Conservation (phyloP, 1,284 basidiomycete species). For the Ganoderma meredithae region DNA sequence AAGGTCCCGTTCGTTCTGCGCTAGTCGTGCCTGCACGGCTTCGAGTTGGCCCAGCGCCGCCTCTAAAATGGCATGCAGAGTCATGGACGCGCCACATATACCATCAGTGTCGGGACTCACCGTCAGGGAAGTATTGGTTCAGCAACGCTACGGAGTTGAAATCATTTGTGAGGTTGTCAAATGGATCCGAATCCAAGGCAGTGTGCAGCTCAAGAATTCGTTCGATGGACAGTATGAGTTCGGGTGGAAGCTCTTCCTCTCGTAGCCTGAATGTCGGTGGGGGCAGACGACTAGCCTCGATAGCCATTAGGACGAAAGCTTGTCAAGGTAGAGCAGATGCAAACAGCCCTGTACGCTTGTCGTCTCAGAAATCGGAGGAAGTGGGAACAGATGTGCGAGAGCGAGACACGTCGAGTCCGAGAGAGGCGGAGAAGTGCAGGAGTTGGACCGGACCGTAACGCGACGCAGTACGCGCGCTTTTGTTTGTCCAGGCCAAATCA, state of each 20-base stretch:
- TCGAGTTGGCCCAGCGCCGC: constrained; percentile 71
- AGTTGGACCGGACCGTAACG: neutral
- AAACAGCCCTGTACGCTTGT: neutral
- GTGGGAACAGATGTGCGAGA: neutral
- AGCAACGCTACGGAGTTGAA: constrained; percentile 68
- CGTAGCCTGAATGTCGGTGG: constrained; percentile 29
- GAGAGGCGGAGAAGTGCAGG: neutral
- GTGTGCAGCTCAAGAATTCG: constrained; percentile 65
- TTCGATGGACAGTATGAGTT: constrained; percentile 72
- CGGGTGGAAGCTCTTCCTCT: constrained; percentile 64
- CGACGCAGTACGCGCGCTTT: constrained; percentile 9
- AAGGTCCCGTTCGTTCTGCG: constrained; percentile 67
- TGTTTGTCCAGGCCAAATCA: neutral
- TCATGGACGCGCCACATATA: constrained; percentile 13
- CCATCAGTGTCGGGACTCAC: constrained; percentile 49
- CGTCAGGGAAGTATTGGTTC: constrained; percentile 80
- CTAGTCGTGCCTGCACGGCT: constrained; percentile 65
- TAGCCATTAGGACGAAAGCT: constrained; percentile 14
- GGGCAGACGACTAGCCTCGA: constrained; percentile 22
- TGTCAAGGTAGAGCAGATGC: neutral
- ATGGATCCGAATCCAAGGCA: constrained; percentile 53
- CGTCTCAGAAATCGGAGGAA: neutral
- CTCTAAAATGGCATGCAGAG: constrained; percentile 50
- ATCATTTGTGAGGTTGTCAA: constrained; percentile 63
- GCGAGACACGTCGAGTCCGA: constrained; percentile 9